Conservation (phyloP, 148 eudicot genomes). For the Camellia japonica region DNA sequence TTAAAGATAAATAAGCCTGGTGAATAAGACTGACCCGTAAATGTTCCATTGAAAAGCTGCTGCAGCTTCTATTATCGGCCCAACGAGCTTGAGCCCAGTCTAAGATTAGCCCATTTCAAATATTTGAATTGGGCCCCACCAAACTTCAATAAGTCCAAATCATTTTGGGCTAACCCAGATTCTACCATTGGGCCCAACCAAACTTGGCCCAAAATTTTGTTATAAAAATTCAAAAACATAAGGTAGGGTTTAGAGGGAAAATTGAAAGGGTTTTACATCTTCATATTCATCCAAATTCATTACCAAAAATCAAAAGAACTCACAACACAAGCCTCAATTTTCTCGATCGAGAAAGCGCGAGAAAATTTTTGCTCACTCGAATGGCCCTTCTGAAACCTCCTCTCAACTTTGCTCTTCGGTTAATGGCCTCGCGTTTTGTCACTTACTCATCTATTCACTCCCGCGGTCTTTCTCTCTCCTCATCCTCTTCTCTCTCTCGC, state of each 20-base stretch:
- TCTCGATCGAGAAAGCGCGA: background rate
- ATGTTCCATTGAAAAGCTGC: too few species aligned
- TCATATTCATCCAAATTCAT: background rate
- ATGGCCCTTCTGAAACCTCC: slow-evolving; percentile 45
- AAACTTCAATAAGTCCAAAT: too few species aligned
- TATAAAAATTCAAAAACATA: background rate
- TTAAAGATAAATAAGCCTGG: too few species aligned
- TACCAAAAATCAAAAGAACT: background rate
- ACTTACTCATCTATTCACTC: slow-evolving; percentile 17
- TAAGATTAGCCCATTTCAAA: too few species aligned
- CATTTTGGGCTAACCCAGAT: too few species aligned
- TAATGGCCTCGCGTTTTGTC: slow-evolving; percentile 45
- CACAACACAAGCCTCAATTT: background rate
- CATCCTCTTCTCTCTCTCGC: slow-evolving; percentile 13
- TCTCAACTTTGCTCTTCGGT: slow-evolving; percentile 24
- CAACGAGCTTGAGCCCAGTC: too few species aligned
- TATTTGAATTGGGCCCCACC: too few species aligned
- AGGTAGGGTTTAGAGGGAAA: slow-evolving; percentile 24
- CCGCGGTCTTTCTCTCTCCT: slow-evolving; percentile 20
- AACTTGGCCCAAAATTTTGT: too few species aligned
- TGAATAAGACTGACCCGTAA: accelerated
- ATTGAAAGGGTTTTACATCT: background rate
- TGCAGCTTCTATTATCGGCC: too few species aligned
- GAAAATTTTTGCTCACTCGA: background rate
- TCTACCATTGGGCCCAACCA: too few species aligned